Base-by-base conservation (phyloP, 768 basidiomycete species). In the Austroboletus festivus region DNA sequence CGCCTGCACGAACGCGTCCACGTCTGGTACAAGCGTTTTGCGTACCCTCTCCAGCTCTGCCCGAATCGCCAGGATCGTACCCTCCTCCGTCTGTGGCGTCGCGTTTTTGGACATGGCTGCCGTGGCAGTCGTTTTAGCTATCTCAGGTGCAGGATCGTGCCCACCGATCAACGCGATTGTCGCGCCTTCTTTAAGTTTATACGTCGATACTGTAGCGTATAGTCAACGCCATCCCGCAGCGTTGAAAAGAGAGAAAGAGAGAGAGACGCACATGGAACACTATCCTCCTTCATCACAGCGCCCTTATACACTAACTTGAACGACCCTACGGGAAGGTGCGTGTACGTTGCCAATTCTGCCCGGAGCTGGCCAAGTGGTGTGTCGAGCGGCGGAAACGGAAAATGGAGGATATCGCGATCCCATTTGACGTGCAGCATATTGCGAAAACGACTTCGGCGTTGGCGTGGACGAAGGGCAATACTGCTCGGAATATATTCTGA, bases 221-320 rank as follows among this genome's bases (percentile, higher is more conserved):
- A 9, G 18, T 26, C 39, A 33, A n/a, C 23, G 31, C 11, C 26
- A 5, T 28, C 26, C 26, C 7, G 5, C 31, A 33, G 31, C 9
- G 12, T 33, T 13, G 31, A 11, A 50, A 20, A n/a, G 43, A 40
- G 20, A 41, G n/a, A 38, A 24, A 41, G 15, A 50, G 34, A 63
- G 19, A 23, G 3, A 13, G 58, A 78, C 71, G 55, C 53, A 87
- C 84, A 70, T 39, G 84, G 78, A 8, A 81, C 78, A 49, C 70
- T 63, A 63, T 93, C 84, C 63, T 95, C 91, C 56, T 85, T 86
- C 79, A 97, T 86, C 66, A 96, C 80, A 2, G 90, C 93, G 33
- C 95, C 95, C 39, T 86, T 81, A 70, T 88, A 85, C 54, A 98
- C 82, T 60, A 98, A 78, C 65, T 93, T 91, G 77, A 96, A 90